Conservation (phyloP, 2,329 filamentous ascomycete genomes). For the Arthroderma uncinatum region DNA sequence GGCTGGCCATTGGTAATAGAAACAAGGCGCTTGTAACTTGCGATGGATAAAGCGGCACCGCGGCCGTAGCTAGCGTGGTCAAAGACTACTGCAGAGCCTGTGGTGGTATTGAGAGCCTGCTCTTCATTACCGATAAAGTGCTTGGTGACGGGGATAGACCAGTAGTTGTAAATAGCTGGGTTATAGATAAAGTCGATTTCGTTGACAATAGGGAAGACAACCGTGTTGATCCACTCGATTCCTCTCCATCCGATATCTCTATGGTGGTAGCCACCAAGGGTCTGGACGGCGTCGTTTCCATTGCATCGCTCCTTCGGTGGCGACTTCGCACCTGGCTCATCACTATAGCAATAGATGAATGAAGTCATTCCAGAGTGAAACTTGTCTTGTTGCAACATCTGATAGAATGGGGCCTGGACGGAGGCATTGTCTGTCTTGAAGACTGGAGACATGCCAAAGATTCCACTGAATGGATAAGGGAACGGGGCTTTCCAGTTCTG, state of each 20-base stretch:
- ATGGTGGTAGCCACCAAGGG: conserved; percentile 15
- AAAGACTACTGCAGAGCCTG: conserved; percentile 15
- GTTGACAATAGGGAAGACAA: conserved; percentile 15
- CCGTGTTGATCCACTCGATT: conserved; percentile 15
- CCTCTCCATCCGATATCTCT: conserved; percentile 12
- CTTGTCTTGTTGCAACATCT: conserved; percentile 11
- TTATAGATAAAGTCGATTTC: conserved; percentile 16
- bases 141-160: conserved; percentile 14
- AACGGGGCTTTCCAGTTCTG: conserved; percentile 8
- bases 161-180: conserved; percentile 16
- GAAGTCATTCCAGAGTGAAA: conserved; percentile 9
- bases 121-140: conserved; percentile 16
- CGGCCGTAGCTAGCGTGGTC: conserved; percentile 17
- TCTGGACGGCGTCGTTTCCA: conserved; percentile 15
- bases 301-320: conserved; percentile 12
- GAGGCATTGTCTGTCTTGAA: conserved; percentile 13
- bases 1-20: conserved; percentile 14
- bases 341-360: conserved; percentile 17
- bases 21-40: conserved; percentile 14
- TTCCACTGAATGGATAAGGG: conserved; percentile 10
- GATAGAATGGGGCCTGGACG: conserved; percentile 13
- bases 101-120: conserved; percentile 15
- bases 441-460: conserved; percentile 14
- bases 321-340: conserved; percentile 10
- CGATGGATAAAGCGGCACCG: conserved; percentile 15